Evolutionary conservation across 768 basidiomycete genomes (phyloP), one percentile per base, ranked within the genome.

Genomic region (Glaciozyma martinii): DNA sequence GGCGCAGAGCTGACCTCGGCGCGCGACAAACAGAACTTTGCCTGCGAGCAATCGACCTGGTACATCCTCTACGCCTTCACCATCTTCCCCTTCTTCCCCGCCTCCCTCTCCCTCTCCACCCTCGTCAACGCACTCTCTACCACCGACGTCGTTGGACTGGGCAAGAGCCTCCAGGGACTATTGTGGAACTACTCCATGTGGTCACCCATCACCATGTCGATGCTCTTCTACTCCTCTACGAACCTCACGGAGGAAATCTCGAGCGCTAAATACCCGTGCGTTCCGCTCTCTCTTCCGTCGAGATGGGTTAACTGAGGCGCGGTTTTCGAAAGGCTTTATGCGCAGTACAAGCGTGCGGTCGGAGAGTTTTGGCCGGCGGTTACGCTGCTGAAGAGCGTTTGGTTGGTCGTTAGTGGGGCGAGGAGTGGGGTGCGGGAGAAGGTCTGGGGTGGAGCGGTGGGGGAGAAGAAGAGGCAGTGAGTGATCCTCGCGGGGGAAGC

Each of bases 231-330:
- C 74, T 81, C 83, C 3, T 92, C 89, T 23, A 92, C 90, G 1
- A 66, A 76, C 19, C 86, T 86, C 76, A 89, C 90, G 0, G 93
- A 97, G 78, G 80, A 80, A 44, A 91, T 97, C 72, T 85, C 89
- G 8, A 69, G 73, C 40, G 75, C 80, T 56, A 95, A 95, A 75
- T 91, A 90, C 73, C 83, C 86, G 68, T 70, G 40, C 7, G 68
- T 58, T n/a, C n/a, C n/a, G n/a, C n/a, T n/a, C n/a, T n/a, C n/a
- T n/a, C n/a, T n/a, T n/a, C n/a, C n/a, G n/a, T n/a, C n/a, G n/a
- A n/a, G n/a, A n/a, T n/a, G n/a, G n/a, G n/a, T n/a, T n/a, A n/a
- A n/a, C n/a, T n/a, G n/a, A n/a, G n/a, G n/a, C n/a, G n/a, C 5
- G 15, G 23, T 13, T 54, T 19, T 54, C 40, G 18, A 6, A 21